Evolutionary conservation across 495 filamentous ascomycete species (phyloP).

Genomic region (Podospora pseudopauciseta): DNA sequence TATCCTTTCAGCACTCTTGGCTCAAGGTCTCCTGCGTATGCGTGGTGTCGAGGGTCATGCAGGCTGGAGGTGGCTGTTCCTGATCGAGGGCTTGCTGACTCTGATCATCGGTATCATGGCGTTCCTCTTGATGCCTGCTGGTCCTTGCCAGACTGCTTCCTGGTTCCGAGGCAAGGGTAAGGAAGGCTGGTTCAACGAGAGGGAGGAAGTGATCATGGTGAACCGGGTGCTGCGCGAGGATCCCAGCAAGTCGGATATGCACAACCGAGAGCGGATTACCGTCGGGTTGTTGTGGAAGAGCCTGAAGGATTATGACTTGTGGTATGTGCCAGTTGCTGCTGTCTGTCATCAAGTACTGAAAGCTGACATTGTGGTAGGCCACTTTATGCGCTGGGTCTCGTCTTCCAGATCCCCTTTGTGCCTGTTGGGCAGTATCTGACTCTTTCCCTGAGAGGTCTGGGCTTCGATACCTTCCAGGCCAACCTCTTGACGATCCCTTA

Average conservation of each 20-base stretch:
- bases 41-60: conserved; percentile 53
- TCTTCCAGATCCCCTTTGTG: conserved; percentile 57
- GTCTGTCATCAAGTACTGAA: background rate
- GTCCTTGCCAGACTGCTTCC: conserved; percentile 66
- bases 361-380: conserved; percentile 28
- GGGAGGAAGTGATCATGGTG: conserved; percentile 66
- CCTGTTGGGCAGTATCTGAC: conserved; percentile 62
- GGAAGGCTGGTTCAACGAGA: conserved; percentile 67
- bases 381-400: conserved; percentile 63
- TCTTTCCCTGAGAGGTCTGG: conserved; percentile 58
- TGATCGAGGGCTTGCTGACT: conserved; percentile 50
- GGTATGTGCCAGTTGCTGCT: conserved; percentile 28
- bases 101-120: conserved; percentile 61
- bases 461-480: conserved; percentile 66
- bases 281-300: conserved; percentile 57
- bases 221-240: conserved; percentile 71
- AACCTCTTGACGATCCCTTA: conserved; percentile 50
- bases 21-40: conserved; percentile 69
- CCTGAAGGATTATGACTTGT: conserved; percentile 69
- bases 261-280: conserved; percentile 60
- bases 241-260: conserved; percentile 62
- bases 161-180: conserved; percentile 68
- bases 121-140: conserved; percentile 66
- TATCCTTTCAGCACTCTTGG: conserved; percentile 66
- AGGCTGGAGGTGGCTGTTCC: conserved; percentile 59